Base-by-base conservation (phyloP, 2,329 filamentous ascomycete species). In the Monilinia aucupariae region DNA sequence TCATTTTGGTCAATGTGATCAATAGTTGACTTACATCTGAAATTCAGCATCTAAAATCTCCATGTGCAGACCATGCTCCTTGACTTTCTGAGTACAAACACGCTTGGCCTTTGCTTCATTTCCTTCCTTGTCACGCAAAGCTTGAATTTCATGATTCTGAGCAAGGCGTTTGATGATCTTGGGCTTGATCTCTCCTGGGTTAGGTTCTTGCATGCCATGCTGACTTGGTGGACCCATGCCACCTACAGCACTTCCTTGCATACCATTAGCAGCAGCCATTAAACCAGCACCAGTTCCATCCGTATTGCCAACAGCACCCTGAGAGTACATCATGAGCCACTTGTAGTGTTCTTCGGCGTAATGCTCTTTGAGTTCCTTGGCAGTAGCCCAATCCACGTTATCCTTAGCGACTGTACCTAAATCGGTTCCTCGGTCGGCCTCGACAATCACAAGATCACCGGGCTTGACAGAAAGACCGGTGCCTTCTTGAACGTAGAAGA, bases 41-140 rank as follows among this genome's bases (percentile, higher is more conserved):
- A 97, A 99, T 75, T 99, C 94, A 5, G 94, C 94, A 77, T 99
- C 94, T 8, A 99, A 84, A 67, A 99, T 97, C 76, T 99, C 94
- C 94, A 99, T 97, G 71, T 96, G 92, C 34, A 97, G 82, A 54
- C 91, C 88, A 75, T 97, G 92, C 72, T 97, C 93, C 68, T 89
- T 89, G 61, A 97, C 94, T 76, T 97, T 99, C 71, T 96, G 91
- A 80, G 96, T 94, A 74, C 92, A 97, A 50, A 96, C 89, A 62
- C 94, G 86, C 79, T 99, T 97, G 1, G 94, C 94, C 76, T 97
- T 97, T 22, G 94, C 94, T 76, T 99, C 94, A 67, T 96, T 94
- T 47, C 92, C 93, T 78, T 99, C 94, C 75, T 99, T 99, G 71
- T 97, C 94, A 65, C 91, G 87, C 68, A 99, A 81, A 65, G 88